Conservation (phyloP, 805 yeast genomes). For the Candida stauntonica region DNA sequence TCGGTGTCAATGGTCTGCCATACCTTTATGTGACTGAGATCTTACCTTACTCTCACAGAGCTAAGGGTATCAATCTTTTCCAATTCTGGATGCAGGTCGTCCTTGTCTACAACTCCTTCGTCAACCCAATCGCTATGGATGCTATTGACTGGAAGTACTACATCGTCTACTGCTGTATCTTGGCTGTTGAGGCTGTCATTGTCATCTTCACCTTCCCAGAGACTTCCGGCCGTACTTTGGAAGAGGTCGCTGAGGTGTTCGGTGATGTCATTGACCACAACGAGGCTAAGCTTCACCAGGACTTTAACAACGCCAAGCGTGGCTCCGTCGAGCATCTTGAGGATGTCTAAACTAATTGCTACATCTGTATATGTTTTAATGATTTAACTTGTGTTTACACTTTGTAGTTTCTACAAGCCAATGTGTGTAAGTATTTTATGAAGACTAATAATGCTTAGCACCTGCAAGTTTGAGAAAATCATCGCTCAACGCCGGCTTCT, state of each 20-base stretch:
- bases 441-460: too few relatives aligned
- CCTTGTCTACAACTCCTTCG: slow-evolving; percentile 30
- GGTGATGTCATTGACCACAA: slow-evolving; percentile 20
- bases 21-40: slow-evolving; percentile 41
- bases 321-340: slow-evolving; percentile 6
- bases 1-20: slow-evolving; percentile 43
- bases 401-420: too few relatives aligned
- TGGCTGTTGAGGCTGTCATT: slow-evolving; percentile 30
- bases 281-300: slow-evolving; percentile 6
- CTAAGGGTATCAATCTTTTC: slow-evolving; percentile 22
- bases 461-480: slow-evolving; percentile 20
- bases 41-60: slow-evolving; percentile 30
- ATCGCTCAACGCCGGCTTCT: slow-evolving; percentile 17
- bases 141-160: slow-evolving; percentile 34
- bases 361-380: background rate
- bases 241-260: slow-evolving; percentile 33
- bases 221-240: slow-evolving; percentile 34
- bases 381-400: too few relatives aligned
- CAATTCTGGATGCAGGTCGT: slow-evolving; percentile 18
- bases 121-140: slow-evolving; percentile 36
- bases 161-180: slow-evolving; percentile 31
- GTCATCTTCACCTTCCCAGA: slow-evolving; percentile 32
- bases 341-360: background rate
- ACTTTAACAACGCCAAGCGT: slow-evolving; percentile 1
- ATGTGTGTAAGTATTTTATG: too few relatives aligned